phyloP scores from a whole-genome alignment of 768 basidiomycete species.

The Trichaptum fuscoviolaceum region DNA sequence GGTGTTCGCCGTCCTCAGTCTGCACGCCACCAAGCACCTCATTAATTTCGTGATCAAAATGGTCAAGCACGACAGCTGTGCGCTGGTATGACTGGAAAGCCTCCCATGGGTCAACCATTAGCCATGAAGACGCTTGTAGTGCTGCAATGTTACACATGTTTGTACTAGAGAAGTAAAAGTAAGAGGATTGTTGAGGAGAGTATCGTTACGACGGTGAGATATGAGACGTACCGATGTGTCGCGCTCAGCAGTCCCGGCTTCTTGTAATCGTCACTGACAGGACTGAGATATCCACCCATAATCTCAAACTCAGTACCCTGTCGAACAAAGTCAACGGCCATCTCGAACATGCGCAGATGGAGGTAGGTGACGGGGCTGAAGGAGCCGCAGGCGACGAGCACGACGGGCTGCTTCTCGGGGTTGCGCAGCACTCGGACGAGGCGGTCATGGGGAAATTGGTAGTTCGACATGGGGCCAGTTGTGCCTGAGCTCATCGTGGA shows the following conservation, averaged over 20 bases:
- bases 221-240: constrained; percentile 69
- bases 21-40: constrained; percentile 72
- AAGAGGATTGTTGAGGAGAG: background rate
- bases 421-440: constrained; percentile 51
- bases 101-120: constrained; percentile 99
- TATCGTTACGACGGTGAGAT: background rate
- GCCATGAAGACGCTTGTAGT: constrained; percentile 86
- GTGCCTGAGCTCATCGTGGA: background rate
- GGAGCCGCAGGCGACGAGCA: constrained; percentile 94
- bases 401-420: constrained; percentile 73
- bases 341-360: constrained; percentile 98
- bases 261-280: constrained; percentile 95
- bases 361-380: constrained; percentile 99
- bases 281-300: constrained; percentile 92
- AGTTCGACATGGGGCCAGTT: constrained; percentile 21
- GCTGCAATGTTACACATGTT: constrained; percentile 87
- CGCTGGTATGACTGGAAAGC: constrained; percentile 92
- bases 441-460: constrained; percentile 63
- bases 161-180: constrained; percentile 41
- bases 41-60: constrained; percentile 95
- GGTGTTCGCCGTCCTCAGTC: constrained; percentile 63
- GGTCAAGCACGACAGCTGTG: constrained; percentile 95
- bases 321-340: constrained; percentile 95
- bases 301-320: constrained; percentile 93
- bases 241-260: constrained; percentile 91